phyloP scores from a whole-genome alignment of 1,139 yeast genomes.

The Protomyces gravidus region DNA sequence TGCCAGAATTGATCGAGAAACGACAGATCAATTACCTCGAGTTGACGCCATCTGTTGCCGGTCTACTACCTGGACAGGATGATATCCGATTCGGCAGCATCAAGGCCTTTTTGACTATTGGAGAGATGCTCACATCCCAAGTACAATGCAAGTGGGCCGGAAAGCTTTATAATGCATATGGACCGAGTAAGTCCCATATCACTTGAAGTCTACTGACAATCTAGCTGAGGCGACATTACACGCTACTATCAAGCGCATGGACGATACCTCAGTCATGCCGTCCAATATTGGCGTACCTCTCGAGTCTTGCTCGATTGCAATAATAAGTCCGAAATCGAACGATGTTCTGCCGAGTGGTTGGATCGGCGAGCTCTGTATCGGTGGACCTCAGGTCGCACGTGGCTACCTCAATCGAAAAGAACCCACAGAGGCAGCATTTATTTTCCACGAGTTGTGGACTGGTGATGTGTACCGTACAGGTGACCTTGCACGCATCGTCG shows the following conservation, averaged over 20 bases:
- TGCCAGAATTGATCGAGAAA: constrained; percentile 30
- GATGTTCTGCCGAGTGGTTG: constrained; percentile 34
- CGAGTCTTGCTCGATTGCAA: constrained; percentile 29
- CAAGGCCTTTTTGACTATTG: constrained; percentile 34
- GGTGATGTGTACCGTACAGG: constrained; percentile 37
- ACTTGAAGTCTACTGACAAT: background rate
- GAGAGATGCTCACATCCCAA: constrained; percentile 34
- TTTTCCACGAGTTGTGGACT: background rate
- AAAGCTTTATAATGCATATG: constrained; percentile 35
- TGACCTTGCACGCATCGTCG: constrained; percentile 35
- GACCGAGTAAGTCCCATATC: constrained; percentile 32
- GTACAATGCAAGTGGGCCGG: constrained; percentile 32
- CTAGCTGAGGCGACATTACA: constrained; percentile 36
- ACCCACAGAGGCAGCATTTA: constrained; percentile 34
- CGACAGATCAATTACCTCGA: constrained; percentile 33
- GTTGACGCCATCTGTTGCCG: constrained; percentile 36
- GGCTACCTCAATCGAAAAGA: constrained; percentile 36
- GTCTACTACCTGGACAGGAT: constrained; percentile 28
- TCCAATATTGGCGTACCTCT: constrained; percentile 36
- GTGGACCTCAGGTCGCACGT: constrained; percentile 37
- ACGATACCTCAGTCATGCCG: constrained; percentile 7
- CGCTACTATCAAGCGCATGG: constrained; percentile 32
- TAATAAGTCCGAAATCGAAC: constrained; percentile 28
- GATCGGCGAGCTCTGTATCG: constrained; percentile 37
- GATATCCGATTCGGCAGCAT: constrained; percentile 29